phyloP scores from a whole-genome alignment of 2,329 filamentous ascomycete genomes.

The Botrytis byssoidea region DNA sequence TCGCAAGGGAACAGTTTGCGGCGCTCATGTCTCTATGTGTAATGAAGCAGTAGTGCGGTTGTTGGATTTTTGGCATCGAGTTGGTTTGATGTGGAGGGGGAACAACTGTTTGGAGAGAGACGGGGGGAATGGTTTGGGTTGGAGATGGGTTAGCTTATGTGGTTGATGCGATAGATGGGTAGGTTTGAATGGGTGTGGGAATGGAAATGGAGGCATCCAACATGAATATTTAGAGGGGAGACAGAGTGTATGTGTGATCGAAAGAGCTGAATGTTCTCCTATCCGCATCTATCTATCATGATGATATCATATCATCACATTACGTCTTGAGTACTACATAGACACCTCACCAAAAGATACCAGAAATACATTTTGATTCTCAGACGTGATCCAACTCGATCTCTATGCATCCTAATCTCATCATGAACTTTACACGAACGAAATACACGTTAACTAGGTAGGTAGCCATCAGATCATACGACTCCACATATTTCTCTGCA shows the following conservation, averaged over 20 bases:
- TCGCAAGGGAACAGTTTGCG: background rate
- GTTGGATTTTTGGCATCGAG: background rate
- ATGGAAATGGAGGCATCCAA: background rate
- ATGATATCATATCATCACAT: too few species aligned
- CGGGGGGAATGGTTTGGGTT: too few species aligned
- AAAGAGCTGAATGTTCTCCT: background rate
- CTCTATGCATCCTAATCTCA: too few species aligned
- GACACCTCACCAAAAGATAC: too few species aligned
- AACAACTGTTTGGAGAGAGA: background rate
- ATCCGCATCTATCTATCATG: background rate
- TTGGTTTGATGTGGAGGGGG: background rate
- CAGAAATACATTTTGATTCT: background rate
- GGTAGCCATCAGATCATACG: too few species aligned
- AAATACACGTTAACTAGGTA: too few species aligned
- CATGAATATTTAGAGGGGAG: background rate
- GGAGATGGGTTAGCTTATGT: background rate
- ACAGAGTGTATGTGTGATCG: background rate
- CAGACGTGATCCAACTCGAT: background rate
- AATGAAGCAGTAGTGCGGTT: background rate
- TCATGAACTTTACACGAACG: too few species aligned
- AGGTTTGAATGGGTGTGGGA: background rate
- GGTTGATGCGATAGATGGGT: background rate
- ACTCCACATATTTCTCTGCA: too few species aligned
- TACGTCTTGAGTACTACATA: background rate
- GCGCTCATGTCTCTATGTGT: background rate